phyloP scores from a whole-genome alignment of 2,329 filamentous ascomycete genomes.

The Geoglossum cookeanum region DNA sequence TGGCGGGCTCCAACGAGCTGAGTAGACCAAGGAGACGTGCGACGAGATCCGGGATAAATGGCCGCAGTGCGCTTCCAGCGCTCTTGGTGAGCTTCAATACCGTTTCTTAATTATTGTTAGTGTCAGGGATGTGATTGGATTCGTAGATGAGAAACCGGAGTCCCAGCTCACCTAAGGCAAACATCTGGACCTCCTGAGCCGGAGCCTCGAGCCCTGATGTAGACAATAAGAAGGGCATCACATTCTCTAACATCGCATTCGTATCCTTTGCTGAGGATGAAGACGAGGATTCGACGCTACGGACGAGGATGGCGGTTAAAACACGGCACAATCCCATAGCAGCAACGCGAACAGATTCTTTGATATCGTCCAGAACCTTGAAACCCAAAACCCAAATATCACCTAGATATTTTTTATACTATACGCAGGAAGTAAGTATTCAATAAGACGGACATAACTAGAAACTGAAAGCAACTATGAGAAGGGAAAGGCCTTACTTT shows the following conservation, averaged over 20 bases:
- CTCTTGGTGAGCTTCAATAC: conserved; percentile 75
- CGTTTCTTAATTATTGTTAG: conserved; percentile 33
- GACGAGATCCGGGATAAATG: conserved; percentile 66
- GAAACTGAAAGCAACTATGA: background rate
- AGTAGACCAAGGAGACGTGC: conserved; percentile 64
- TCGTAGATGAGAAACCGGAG: background rate
- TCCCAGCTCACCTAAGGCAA: conserved; percentile 28
- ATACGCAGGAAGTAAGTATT: background rate
- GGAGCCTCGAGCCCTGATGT: conserved; percentile 76
- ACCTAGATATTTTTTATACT: conserved; percentile 69
- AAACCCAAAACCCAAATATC: conserved; percentile 74
- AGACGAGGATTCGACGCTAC: conserved; percentile 64
- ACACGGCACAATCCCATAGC: conserved; percentile 68
- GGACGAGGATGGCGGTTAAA: conserved; percentile 67
- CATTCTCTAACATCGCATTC: conserved; percentile 62
- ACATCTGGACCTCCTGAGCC: conserved; percentile 69
- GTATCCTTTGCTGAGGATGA: conserved; percentile 41
- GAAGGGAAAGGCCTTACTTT: conserved; percentile 15
- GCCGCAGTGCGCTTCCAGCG: conserved; percentile 51
- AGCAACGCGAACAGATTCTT: conserved; percentile 65
- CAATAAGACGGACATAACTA: conserved; percentile 7
- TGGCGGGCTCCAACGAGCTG: conserved; percentile 74
- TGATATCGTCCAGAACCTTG: conserved; percentile 91
- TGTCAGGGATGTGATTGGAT: background rate
- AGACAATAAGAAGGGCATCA: conserved; percentile 78